A percentile compares a stretch with the other conserved stretches of the same genome.
phyloP scores from a whole-genome alignment of 176 grass and related monocot genomes.

The Aegilops umbellulata region DNA sequence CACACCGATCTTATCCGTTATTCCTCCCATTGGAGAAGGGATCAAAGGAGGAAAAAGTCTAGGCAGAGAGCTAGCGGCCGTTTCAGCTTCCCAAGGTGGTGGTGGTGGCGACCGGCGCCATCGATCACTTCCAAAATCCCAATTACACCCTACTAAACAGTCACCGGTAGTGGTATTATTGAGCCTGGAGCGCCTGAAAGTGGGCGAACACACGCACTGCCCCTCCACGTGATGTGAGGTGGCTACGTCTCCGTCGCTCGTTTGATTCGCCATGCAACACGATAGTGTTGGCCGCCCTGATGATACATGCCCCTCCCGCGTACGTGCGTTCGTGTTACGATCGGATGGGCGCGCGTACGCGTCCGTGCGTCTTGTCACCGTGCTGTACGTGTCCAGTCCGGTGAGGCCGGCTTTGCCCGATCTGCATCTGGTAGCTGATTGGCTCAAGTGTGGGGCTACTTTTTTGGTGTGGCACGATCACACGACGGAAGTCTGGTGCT shows the following conservation, averaged over 20 bases:
- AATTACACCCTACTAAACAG: neutral
- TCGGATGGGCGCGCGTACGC: neutral
- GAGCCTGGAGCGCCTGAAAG: neutral
- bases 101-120: neutral
- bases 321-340: neutral
- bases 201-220: conserved; percentile 16
- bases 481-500: too few species aligned
- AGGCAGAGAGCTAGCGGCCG: neutral
- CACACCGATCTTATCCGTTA: neutral
- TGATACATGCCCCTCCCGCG: neutral
- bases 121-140: neutral
- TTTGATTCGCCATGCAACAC: neutral
- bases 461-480: too few species aligned
- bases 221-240: conserved; percentile 1
- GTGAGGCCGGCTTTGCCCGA: neutral
- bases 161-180: neutral
- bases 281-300: neutral
- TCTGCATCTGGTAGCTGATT: neutral
- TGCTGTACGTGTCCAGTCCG: conserved; percentile 9
- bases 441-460: neutral
- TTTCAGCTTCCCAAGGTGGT: conserved; percentile 36
- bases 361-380: neutral
- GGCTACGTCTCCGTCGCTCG: neutral
- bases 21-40: neutral
- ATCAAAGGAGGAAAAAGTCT: neutral